A percentile compares a stretch with the other conserved stretches of the same genome.
phyloP scores from a whole-genome alignment of 106 monocot species.

The Dendrobium officinale region DNA sequence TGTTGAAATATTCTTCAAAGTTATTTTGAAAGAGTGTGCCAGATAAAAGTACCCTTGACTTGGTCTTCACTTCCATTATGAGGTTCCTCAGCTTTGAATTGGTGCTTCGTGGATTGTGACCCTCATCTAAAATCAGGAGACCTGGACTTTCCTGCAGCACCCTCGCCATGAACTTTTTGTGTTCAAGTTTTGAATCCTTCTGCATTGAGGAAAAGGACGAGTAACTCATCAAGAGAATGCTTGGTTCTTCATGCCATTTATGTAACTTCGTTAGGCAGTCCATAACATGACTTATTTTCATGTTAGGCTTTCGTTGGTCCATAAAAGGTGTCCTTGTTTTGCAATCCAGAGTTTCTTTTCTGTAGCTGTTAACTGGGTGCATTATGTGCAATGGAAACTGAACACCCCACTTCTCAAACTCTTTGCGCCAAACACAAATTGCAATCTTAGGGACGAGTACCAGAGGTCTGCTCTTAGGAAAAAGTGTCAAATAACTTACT shows the following conservation, averaged over 20 bases:
- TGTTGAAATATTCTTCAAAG: slow-evolving; percentile 82
- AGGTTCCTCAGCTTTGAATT: slow-evolving; percentile 51
- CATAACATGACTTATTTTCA: slow-evolving; percentile 32
- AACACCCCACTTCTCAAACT: slow-evolving; percentile 67
- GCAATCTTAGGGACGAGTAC: slow-evolving; percentile 63
- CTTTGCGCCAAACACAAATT: slow-evolving; percentile 56
- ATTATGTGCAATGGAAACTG: slow-evolving; percentile 46
- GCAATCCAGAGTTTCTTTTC: slow-evolving; percentile 14
- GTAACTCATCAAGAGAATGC: slow-evolving; percentile 70
- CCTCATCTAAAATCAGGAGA: slow-evolving; percentile 68
- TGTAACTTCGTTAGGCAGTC: slow-evolving; percentile 46
- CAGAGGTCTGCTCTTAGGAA: slow-evolving; percentile 46
- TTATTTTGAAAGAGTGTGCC: slow-evolving; percentile 80
- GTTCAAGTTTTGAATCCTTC: slow-evolving; percentile 25
- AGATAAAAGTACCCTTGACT: slow-evolving; percentile 58
- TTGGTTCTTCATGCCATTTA: slow-evolving; percentile 55
- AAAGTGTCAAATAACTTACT: slow-evolving; percentile 46
- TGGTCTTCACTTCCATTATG: slow-evolving; percentile 65
- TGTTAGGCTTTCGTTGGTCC: slow-evolving; percentile 21
- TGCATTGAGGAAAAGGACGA: slow-evolving; percentile 38
- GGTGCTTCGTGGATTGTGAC: slow-evolving; percentile 75
- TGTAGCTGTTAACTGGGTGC: slow-evolving; percentile 24
- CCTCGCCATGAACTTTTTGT: slow-evolving; percentile 37
- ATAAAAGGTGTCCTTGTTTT: not conserved
- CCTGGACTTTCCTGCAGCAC: slow-evolving; percentile 51